Percentiles rank a stretch among this genome's conserved stretches.
phyloP scores from a whole-genome alignment of 768 basidiomycete species.

The Coprinellus micaceus region DNA sequence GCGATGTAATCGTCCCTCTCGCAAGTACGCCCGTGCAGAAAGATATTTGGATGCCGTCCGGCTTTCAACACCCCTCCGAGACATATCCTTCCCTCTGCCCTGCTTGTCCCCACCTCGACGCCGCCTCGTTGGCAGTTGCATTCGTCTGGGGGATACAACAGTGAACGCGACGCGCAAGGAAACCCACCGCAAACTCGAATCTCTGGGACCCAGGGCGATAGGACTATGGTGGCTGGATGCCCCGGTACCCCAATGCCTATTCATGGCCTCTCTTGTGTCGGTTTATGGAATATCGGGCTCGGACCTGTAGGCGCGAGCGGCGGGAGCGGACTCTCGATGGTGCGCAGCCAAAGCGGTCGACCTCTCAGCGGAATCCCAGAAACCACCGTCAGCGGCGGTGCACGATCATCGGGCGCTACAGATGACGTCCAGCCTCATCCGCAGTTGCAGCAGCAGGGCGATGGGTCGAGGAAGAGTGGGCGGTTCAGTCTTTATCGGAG shows the following conservation, averaged over 20 bases:
- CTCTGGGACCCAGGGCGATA: too few relatives aligned
- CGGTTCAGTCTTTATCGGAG: conserved; percentile 2
- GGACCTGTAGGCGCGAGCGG: neutral
- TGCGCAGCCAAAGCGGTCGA: too few relatives aligned
- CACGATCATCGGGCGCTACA: too few relatives aligned
- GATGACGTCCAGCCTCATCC: too few relatives aligned
- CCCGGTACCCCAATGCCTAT: neutral
- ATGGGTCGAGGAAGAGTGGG: neutral
- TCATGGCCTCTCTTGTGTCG: too few relatives aligned
- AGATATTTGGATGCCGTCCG: conserved; percentile 80
- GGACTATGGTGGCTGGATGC: neutral
- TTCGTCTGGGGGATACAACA: conserved; percentile 11
- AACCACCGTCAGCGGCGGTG: too few relatives aligned
- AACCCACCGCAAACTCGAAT: neutral
- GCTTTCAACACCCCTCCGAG: conserved; percentile 75
- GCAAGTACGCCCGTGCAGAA: conserved; percentile 33
- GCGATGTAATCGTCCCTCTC: conserved; percentile 56
- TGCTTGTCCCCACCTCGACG: conserved; percentile 59
- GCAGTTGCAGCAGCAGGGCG: neutral
- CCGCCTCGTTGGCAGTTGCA: conserved; percentile 12
- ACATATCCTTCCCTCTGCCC: conserved; percentile 86
- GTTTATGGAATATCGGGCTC: neutral
- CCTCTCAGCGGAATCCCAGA: too few relatives aligned
- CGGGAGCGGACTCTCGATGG: conserved; percentile 3
- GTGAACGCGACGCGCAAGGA: neutral